Percentiles rank a stretch among this genome's conserved stretches.
phyloP scores from a whole-genome alignment of 768 basidiomycete genomes.

The Leccinum uliginosum region DNA sequence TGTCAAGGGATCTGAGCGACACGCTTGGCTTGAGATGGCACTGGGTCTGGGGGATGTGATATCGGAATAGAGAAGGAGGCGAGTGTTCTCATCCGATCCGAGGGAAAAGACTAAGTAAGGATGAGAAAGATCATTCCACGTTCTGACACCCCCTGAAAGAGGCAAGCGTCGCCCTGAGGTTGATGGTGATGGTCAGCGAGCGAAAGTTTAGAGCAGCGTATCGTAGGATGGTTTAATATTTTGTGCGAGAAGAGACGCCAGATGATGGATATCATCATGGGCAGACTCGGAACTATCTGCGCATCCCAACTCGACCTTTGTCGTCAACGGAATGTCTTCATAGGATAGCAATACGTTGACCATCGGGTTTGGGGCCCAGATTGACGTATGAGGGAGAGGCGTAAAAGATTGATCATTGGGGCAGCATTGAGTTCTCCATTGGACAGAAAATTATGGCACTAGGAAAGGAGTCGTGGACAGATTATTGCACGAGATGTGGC shows the following conservation, averaged over 20 bases:
- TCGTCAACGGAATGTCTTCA: neutral
- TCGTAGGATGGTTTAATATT: neutral
- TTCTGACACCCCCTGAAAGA: neutral
- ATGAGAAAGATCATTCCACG: too few relatives aligned
- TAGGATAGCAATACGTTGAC: conserved; percentile 1
- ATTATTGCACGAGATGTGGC: conserved; percentile 30
- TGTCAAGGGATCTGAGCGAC: too few relatives aligned
- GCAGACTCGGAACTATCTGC: neutral
- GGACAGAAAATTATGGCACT: neutral
- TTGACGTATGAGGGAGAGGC: conserved; percentile 1
- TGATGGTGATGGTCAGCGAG: neutral
- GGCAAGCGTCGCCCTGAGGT: neutral
- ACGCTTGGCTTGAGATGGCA: neutral
- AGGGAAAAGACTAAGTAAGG: too few relatives aligned
- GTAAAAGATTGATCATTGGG: neutral
- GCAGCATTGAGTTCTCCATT: too few relatives aligned
- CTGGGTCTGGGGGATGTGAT: neutral
- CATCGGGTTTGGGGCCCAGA: neutral
- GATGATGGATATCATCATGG: neutral
- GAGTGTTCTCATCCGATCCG: neutral
- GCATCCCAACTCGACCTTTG: neutral
- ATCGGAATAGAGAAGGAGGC: neutral
- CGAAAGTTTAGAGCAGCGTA: neutral
- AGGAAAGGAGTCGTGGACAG: conserved; percentile 33
- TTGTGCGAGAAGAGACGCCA: neutral